A percentile compares a stretch with the other conserved stretches of the same genome.
These are phyloP conservation scores for Trichoderma gracile DNA, from an alignment of 2,329 filamentous ascomycete species.

Conservation along the genomic window DNA sequence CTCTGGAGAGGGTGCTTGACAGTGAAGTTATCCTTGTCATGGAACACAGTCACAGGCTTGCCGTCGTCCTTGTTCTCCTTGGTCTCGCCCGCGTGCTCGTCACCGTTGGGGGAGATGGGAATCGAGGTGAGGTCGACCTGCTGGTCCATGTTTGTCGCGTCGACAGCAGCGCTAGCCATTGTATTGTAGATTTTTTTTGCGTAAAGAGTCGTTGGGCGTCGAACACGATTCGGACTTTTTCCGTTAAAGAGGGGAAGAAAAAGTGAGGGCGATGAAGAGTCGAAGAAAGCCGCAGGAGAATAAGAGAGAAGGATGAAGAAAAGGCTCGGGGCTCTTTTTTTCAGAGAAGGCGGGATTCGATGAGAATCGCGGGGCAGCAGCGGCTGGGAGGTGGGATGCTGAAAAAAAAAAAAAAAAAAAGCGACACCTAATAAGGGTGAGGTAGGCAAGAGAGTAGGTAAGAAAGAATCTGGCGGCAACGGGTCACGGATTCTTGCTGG, in stretches of 20 bases:
- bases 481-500: conserved; percentile 31
- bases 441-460: too few relatives aligned
- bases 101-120: conserved; percentile 65
- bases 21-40: conserved; percentile 98
- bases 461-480: conserved; percentile 29
- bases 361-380: conserved; percentile 35
- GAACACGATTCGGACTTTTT: neutral
- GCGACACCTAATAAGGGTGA: neutral
- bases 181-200: conserved; percentile 23
- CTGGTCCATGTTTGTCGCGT: conserved; percentile 45
- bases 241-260: conserved; percentile 5
- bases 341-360: conserved; percentile 16
- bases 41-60: conserved; percentile 89
- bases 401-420: neutral
- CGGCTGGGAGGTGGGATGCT: conserved; percentile 27
- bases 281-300: neutral
- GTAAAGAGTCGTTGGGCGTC: neutral
- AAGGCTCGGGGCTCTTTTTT: conserved; percentile 3
- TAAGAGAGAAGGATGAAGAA: neutral
- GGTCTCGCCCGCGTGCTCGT: conserved; percentile 44
- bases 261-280: neutral
- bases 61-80: conserved; percentile 52
- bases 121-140: conserved; percentile 70
- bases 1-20: conserved; percentile 98
- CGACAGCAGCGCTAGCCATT: conserved; percentile 42